Evolutionary conservation across 148 eudicot species (phyloP).

Genomic region (Diospyros kaki): DNA sequence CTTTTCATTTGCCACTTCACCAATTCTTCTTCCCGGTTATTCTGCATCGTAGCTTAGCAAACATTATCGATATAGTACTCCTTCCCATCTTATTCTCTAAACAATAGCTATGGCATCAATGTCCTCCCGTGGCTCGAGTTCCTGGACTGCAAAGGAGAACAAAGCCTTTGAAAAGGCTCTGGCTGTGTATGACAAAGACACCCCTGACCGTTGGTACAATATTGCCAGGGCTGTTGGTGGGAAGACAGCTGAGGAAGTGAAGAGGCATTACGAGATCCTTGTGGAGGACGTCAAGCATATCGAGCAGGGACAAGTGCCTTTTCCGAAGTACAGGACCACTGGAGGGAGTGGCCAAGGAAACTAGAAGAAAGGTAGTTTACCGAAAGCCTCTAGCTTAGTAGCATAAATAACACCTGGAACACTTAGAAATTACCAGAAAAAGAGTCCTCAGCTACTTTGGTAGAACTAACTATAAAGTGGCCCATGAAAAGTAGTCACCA

Average conservation of each 20-base stretch:
- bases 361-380: neutral
- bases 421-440: too few relatives aligned
- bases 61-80: neutral
- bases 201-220: conserved; percentile 41
- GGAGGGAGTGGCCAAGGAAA: conserved; percentile 16
- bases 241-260: conserved; percentile 47
- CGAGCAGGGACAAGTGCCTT: conserved; percentile 45
- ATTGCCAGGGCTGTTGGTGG: conserved; percentile 52
- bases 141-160: conserved; percentile 50
- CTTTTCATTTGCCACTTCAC: neutral
- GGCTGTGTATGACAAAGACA: conserved; percentile 47
- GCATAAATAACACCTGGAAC: neutral
- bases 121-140: conserved; percentile 29
- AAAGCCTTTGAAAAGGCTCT: conserved; percentile 47
- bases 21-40: neutral
- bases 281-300: conserved; percentile 39
- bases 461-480: neutral
- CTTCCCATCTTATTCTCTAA: neutral
- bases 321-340: conserved; percentile 36
- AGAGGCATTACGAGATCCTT: conserved; percentile 42
- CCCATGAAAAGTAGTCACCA: neutral
- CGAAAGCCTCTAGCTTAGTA: neutral
- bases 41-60: neutral
- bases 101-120: conserved; percentile 34
- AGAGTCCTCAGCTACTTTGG: neutral